These are phyloP conservation scores for Penicillium thymicola DNA, from an alignment of 2,329 filamentous ascomycete species.

Conservation along the genomic window DNA sequence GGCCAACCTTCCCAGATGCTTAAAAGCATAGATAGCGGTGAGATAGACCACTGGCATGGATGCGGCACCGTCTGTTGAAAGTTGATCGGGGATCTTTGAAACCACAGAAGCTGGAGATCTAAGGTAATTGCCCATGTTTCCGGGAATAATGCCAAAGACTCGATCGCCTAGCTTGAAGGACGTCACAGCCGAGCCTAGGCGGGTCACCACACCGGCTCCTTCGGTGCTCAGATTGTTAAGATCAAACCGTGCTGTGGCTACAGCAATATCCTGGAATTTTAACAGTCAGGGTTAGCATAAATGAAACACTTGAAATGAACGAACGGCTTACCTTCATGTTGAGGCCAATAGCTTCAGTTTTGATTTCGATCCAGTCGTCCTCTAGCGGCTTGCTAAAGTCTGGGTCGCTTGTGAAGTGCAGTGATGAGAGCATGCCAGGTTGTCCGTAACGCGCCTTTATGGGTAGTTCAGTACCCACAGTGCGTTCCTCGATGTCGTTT, in stretches of 20 bases:
- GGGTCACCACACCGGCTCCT: neutral
- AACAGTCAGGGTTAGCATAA: too few species aligned
- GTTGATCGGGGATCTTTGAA: neutral
- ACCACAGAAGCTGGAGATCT: neutral
- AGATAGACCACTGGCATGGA: slow-evolving; percentile 1
- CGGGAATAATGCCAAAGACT: neutral
- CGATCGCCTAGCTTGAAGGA: neutral
- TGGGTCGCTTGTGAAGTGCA: neutral
- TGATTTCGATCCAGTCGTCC: slow-evolving; percentile 28
- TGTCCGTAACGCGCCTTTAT: neutral
- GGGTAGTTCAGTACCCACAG: too few species aligned
- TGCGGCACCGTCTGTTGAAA: neutral
- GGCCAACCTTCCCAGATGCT: neutral
- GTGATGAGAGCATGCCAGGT: neutral
- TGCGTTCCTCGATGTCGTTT: too few species aligned
- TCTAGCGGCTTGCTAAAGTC: neutral
- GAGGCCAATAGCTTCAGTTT: slow-evolving; percentile 30
- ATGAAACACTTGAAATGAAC: too few species aligned
- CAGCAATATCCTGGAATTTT: too few species aligned
- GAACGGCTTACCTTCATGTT: slow-evolving; percentile 25
- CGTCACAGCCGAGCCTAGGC: slow-evolving; percentile 21
- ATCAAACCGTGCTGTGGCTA: slow-evolving; percentile 6
- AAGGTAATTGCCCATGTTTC: neutral
- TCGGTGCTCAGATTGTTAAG: neutral
- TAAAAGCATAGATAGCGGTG: slow-evolving; percentile 1